These are phyloP conservation scores for Bertia moriformis DNA, from an alignment of 2,329 filamentous ascomycete species.

Conservation along the genomic window DNA sequence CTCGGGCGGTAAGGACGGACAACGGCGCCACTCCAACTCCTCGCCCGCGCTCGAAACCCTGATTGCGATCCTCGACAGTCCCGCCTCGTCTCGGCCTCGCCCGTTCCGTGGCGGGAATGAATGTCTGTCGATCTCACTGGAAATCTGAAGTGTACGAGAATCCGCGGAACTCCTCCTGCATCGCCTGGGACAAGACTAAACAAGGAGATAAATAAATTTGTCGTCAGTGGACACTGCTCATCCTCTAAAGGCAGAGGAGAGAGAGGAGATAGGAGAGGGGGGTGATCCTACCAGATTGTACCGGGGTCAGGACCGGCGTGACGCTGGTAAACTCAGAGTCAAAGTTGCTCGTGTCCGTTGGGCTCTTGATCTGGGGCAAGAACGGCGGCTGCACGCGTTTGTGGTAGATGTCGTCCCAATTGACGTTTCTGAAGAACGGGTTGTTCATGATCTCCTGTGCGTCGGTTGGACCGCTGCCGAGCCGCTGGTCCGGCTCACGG, in stretches of 20 bases:
- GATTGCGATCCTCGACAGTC: no score
- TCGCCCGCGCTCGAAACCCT: no score
- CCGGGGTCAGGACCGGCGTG: slow-evolving; percentile 88
- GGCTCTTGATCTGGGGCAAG: slow-evolving; percentile 73
- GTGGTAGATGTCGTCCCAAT: slow-evolving; percentile 97
- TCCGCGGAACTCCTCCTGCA: not conserved
- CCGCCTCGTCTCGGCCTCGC: no score
- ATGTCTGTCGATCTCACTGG: no score
- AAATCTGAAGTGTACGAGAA: not conserved
- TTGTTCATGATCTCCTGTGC: slow-evolving; percentile 98
- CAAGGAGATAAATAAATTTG: not conserved
- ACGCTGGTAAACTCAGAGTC: slow-evolving; percentile 97
- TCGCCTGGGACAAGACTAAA: not conserved
- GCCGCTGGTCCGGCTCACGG: slow-evolving; percentile 78
- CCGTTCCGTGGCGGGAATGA: no score
- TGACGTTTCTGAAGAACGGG: slow-evolving; percentile 93
- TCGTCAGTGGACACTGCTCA: no score
- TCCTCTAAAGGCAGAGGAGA: not conserved
- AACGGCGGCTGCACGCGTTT: slow-evolving; percentile 85
- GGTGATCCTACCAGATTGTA: slow-evolving; percentile 86
- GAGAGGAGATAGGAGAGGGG: no score
- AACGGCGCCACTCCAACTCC: no score
- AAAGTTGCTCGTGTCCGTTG: slow-evolving; percentile 99
- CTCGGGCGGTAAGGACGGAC: no score
- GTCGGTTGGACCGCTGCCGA: slow-evolving; percentile 89